Evolutionary conservation across 352 stramenopile species (phyloP).

Genomic region (Pythium phragmitis): DNA sequence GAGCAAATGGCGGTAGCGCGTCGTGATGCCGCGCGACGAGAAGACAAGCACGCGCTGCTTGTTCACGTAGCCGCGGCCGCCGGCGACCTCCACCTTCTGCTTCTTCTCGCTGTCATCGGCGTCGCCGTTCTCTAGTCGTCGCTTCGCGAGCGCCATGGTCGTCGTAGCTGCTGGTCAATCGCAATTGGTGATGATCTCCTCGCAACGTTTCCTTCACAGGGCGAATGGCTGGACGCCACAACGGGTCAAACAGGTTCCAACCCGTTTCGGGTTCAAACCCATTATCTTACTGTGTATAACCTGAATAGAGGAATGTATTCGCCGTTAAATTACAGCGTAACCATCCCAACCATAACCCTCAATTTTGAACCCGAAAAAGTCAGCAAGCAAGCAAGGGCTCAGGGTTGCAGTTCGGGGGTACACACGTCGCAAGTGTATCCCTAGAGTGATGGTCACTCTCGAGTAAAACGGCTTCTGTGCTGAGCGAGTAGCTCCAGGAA

Average conservation of each 20-base stretch:
- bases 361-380: background rate
- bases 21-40: conserved; percentile 91
- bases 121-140: conserved; percentile 32
- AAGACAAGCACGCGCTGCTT: conserved; percentile 94
- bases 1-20: conserved; percentile 97
- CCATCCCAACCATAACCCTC: background rate
- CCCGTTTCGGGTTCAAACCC: background rate
- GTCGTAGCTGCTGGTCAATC: background rate
- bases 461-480: background rate
- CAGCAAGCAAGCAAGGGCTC: background rate
- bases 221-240: conserved; percentile 30
- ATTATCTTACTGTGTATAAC: background rate
- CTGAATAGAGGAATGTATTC: conserved; percentile 4
- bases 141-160: conserved; percentile 33
- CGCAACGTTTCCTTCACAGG: conserved; percentile 24
- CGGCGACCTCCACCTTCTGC: conserved; percentile 37
- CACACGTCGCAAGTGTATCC: conserved; percentile 1
- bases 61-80: conserved; percentile 78
- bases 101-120: conserved; percentile 42
- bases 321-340: background rate
- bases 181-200: background rate
- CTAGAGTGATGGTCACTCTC: conserved; percentile 7
- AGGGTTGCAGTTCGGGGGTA: conserved; percentile 10
- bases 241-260: conserved; percentile 9
- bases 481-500: background rate